Evolutionary conservation across 192 early-diverging fungal genomes (phyloP), one percentile per base, ranked within the genome.

Genomic region (Kappamyces sp.): DNA sequence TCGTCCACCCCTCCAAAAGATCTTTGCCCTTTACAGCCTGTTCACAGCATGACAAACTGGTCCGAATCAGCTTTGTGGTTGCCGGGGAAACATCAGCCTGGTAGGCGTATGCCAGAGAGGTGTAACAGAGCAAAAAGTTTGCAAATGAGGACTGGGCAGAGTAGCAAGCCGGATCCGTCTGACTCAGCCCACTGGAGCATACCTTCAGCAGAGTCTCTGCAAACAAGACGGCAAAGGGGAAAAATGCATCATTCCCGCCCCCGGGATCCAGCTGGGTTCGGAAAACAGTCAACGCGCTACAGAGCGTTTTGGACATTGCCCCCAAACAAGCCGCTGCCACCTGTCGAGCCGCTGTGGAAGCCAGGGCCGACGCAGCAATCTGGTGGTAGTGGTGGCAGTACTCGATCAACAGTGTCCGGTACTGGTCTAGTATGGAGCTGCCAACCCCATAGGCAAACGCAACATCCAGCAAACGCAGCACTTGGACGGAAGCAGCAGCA

Each of bases 181-280:
- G 23, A 23, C 23, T 23, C 23, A 0, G 23, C 23, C 23, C 23
- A 23, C 23, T 23, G 23, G 23, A 23, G 23, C 23, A 23, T 23
- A 23, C 23, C 23, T 23, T 23, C 23, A 23, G 23, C 23, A 23
- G 23, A 23, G 23, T 23, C 23, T 23, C 23, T 23, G 23, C 23
- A 23, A 23, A 23, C 23, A 23, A 23, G 23, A 23, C 54, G 9
- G 55, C 50, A 39, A 70, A 62, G 15, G 70, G 70, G 2, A 42
- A 4, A 13, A 64, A 5, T 2, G 59, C 70, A 61, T 72, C 65
- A 49, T 72, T 54, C n/a, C 42, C 0, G 7, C 65, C 65, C 6
- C 61, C 65, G 37, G 44, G 39, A 65, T 67, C 66, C 33, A 67
- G 50, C 58, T 58, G 42, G 2, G 33, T 12, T n/a, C 66, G 58